Percentiles rank a stretch among this genome's conserved stretches.
Conservation (phyloP, 129 eudicot genomes). For the carrot (Daucus carota) region DNA sequence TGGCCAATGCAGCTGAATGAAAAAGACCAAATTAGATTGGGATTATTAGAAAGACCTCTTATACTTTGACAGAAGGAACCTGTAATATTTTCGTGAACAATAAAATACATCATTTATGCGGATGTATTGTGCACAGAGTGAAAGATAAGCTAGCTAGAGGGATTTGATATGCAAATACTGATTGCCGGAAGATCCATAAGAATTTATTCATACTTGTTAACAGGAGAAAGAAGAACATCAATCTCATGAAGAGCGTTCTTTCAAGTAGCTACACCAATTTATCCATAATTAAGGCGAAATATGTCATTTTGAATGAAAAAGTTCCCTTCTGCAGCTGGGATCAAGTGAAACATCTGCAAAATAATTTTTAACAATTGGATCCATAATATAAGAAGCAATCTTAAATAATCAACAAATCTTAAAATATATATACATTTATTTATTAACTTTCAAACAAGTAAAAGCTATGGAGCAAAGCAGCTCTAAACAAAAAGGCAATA, state of each 20-base stretch:
- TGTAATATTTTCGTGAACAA: too few species aligned
- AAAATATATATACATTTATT: not conserved
- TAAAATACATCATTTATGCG: too few species aligned
- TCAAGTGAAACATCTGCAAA: constrained; percentile 81
- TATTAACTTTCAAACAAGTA: not conserved
- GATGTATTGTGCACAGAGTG: too few species aligned
- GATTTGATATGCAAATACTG: too few species aligned
- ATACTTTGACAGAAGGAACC: too few species aligned
- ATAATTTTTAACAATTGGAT: not conserved
- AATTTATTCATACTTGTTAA: not conserved
- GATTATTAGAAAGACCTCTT: too few species aligned
- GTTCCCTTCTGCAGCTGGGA: constrained; percentile 52
- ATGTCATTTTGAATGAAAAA: constrained; percentile 74
- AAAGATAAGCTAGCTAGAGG: too few species aligned
- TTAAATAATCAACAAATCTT: not conserved
- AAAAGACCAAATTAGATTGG: too few species aligned
- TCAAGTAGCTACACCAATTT: not conserved
- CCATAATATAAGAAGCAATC: not conserved
- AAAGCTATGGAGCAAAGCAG: not conserved
- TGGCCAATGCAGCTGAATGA: too few species aligned
- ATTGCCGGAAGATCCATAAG: not conserved
- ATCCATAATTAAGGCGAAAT: constrained; percentile 79
- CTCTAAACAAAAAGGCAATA: not conserved
- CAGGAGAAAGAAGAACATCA: not conserved
- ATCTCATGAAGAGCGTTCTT: not conserved